Evolutionary conservation across 495 filamentous ascomycete species (phyloP), one percentile per base, ranked within the genome.

Genomic region (Podospora tetraspora): DNA sequence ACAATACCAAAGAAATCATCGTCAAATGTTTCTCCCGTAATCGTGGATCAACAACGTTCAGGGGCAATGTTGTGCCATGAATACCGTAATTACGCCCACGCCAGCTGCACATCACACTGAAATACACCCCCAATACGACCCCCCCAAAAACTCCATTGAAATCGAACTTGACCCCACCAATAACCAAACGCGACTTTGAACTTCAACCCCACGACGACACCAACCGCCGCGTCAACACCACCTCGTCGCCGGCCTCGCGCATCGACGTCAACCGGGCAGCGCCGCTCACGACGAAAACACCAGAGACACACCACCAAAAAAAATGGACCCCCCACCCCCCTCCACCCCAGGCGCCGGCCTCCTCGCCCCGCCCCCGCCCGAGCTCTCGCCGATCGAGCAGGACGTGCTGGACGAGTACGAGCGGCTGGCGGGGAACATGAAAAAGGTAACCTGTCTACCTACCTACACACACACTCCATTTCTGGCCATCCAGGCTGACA

Each of bases 361-460:
- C 57, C 77, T 70, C 66, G 78, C 63, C 70, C 77, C 79, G 29
- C 76, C 77, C 16, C 43, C 43, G n/a, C 81, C 82, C 12, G 84
- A 86, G 68, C 86, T 92, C 66, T 85, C 91, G 0, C 89, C 92
- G 6, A 86, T 95, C 10, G 94, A 99, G 80, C 94, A 97, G 79
- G 93, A 97, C 76, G 89, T 99, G 1, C 84, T 99, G 0, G 92
- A 97, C 56, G 95, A 97, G 79, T 99, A 99, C 73, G 84, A 93
- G 65, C 87, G 91, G 23, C 80, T 99, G 25, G 86, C 94, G 1
- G 88, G 90, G 72, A 98, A 97, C 75, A 90, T 98, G 82, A 96
- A 97, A 74, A 91, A 89, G 82, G 95, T 94, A 78, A 30, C 13
- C 12, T 9, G 12, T 3, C 27, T 3, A 30, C 27, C 60, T 32